Base-by-base conservation (phyloP, 2,329 filamentous ascomycete genomes). In the Tolypocladium cylindrosporum region DNA sequence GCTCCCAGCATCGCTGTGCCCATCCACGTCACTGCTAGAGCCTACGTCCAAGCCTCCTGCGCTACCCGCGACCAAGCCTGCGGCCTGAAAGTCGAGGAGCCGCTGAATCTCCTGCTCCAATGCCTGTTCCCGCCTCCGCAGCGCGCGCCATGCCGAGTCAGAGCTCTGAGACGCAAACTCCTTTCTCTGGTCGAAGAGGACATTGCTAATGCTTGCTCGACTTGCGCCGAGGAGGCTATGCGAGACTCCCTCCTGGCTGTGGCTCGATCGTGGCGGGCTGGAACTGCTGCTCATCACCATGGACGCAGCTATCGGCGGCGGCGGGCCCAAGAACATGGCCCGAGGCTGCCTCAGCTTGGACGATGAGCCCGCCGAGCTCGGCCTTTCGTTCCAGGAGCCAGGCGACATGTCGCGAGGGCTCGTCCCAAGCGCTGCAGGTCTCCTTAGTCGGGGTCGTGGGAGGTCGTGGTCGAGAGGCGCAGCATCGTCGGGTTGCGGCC, bases 221-320 rank as follows among this genome's bases (percentile, higher is more conserved):
- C 57, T 57, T 4, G 52, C 55, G 11, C 51, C 57, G 8, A 59
- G 37, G n/a, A 61, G 55, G 43, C 58, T 56, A 14, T 39, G 21
- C 3, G 55, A 42, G 10, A 55, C n/a, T 41, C 27, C 54, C n/a
- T 54, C 37, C 16, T 14, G 54, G 71, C 62, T n/a, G 62, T 59
- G 9, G 59, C 43, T 13, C 59, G 63, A 7, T 61, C 40, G 14
- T 11, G 53, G 50, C 39, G 54, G 48, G 13, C 48, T 51, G 11
- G 57, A 50, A 31, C 42, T 31, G 55, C 59, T 62, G n/a, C 62
- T 63, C 2, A 76, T 57, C 24, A 76, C 59, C 3, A 73, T 69
- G 0, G 79, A 80, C 7, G 69, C 62, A 1, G 76, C 73, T 58
- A 82, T 81, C 4, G 79, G 79, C 1, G 79, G 78, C 0, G 79